Conservation (phyloP, 129 eudicot species). For the Scalesia atractyloides region DNA sequence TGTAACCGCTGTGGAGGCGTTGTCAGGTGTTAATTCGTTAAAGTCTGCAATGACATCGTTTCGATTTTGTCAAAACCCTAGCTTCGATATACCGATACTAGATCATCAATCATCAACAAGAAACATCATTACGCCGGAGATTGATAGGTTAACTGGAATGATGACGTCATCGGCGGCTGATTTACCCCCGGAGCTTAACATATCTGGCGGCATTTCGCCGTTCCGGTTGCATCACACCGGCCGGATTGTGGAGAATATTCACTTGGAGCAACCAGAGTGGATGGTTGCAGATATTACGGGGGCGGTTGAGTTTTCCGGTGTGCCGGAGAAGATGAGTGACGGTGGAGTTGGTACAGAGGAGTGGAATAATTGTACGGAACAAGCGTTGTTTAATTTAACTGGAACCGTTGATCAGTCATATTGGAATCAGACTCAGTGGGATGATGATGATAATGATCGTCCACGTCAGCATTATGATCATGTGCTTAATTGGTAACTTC, state of each 20-base stretch:
- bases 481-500: conserved; percentile 48
- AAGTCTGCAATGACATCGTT: conserved; percentile 27
- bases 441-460: conserved; percentile 36
- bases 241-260: neutral
- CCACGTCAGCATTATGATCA: conserved; percentile 22
- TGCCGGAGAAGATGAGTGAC: conserved; percentile 31
- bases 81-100: conserved; percentile 36
- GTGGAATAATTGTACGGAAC: conserved; percentile 47
- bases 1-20: conserved; percentile 25
- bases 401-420: conserved; percentile 59
- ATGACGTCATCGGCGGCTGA: conserved; percentile 44
- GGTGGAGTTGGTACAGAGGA: conserved; percentile 43
- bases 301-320: conserved; percentile 30
- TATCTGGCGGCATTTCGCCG: conserved; percentile 40
- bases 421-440: conserved; percentile 67
- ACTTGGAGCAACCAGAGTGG: no score
- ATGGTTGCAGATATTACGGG: no score
- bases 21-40: conserved; percentile 26
- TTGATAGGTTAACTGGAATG: conserved; percentile 53
- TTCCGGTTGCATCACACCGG: conserved; percentile 36
- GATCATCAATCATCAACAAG: conserved; percentile 10
- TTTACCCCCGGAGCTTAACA: conserved; percentile 35
- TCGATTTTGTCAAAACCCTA: conserved; percentile 31
- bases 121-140: conserved; percentile 43
- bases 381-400: conserved; percentile 59